Base-by-base conservation (phyloP, 169 alveolate species). In the Hepatocystis sp. region DNA sequence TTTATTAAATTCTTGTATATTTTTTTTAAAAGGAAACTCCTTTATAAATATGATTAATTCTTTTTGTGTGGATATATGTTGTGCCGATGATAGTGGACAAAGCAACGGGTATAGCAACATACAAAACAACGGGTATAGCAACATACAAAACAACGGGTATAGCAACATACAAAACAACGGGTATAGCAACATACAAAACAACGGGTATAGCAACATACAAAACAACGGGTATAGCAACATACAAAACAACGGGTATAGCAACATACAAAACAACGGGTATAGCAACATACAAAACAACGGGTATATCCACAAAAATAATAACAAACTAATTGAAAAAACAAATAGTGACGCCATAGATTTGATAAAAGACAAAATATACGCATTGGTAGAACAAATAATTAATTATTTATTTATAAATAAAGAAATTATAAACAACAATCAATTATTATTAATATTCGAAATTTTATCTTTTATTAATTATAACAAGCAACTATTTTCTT, bases 281-380 rank as follows among this genome's bases (percentile, higher is more conserved):
- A n/a, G n/a, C n/a, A n/a, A n/a, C n/a, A n/a, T n/a, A n/a, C n/a
- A n/a, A n/a, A n/a, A n/a, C n/a, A n/a, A n/a, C n/a, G n/a, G n/a
- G n/a, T n/a, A n/a, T n/a, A n/a, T n/a, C n/a, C n/a, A n/a, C n/a
- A n/a, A n/a, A n/a, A n/a, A n/a, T n/a, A n/a, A n/a, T n/a, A n/a
- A n/a, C n/a, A n/a, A n/a, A n/a, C n/a, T n/a, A n/a, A n/a, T n/a
- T n/a, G n/a, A n/a, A n/a, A n/a, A n/a, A n/a, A n/a, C n/a, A n/a
- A n/a, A n/a, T n/a, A 36, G 10, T 7, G 10, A 36, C 47, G 47
- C 5, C 10, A 36, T 36, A 10, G 10, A 7, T 28, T 15, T 28
- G 1, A 36, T 81, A 30, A 61, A 81, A 64, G 89, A 81, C 21
- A 81, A 81, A 63, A 81, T 81, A 40, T 81, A 81, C 55, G 25